phyloP scores from a whole-genome alignment of 2,329 filamentous ascomycete species.

The Herpotrichia juniperi region DNA sequence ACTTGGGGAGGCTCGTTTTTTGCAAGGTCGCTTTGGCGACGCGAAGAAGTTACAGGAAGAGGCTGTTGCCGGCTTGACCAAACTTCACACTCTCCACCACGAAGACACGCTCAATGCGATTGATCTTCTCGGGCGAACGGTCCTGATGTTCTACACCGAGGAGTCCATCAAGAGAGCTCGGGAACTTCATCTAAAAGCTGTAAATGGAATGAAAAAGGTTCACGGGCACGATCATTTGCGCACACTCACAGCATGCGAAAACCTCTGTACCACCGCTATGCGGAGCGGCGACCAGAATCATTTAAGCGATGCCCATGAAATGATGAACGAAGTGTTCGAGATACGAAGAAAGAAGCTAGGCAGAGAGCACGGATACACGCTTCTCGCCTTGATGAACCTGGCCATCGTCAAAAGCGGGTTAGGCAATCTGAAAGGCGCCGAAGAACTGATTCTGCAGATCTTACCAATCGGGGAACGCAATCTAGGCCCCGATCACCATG shows the following conservation, averaged over 20 bases:
- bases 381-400: too few relatives aligned
- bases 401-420: too few relatives aligned
- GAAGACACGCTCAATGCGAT: conserved; percentile 29
- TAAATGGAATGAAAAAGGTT: conserved; percentile 12
- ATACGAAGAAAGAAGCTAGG: too few relatives aligned
- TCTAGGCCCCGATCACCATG: too few relatives aligned
- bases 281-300: background rate
- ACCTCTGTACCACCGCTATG: conserved; percentile 3
- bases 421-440: too few relatives aligned
- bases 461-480: too few relatives aligned
- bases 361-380: too few relatives aligned
- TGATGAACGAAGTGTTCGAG: too few relatives aligned
- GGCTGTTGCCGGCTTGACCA: conserved; percentile 21
- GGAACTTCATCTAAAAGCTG: conserved; percentile 11
- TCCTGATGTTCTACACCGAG: conserved; percentile 2
- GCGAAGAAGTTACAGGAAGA: conserved; percentile 20
- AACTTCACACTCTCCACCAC: conserved; percentile 16
- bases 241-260: conserved; percentile 12
- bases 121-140: conserved; percentile 24
- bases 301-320: conserved; percentile 5
- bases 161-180: conserved; percentile 5
- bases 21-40: conserved; percentile 26
- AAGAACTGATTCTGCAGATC: too few relatives aligned
- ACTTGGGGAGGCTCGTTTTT: conserved; percentile 20
- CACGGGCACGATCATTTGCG: conserved; percentile 10